Evolutionary conservation across 345 rosid genomes (phyloP).

Genomic region (Gossypium ekmanianum): DNA sequence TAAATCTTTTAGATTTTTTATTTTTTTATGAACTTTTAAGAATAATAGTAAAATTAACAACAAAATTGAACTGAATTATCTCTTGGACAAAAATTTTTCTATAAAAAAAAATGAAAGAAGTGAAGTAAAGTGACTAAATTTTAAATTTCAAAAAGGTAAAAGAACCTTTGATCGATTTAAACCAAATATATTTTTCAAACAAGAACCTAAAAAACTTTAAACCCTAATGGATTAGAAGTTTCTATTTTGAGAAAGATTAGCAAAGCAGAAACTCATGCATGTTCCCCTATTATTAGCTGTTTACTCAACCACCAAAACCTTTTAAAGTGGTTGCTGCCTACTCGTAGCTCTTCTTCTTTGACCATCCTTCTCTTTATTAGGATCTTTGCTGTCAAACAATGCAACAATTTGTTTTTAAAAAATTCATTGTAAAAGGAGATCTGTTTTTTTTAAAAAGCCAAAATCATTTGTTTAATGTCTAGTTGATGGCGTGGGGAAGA

Average conservation of each 20-base stretch:
- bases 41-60: no score
- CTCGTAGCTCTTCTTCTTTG: not conserved
- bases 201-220: not conserved
- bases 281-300: not conserved
- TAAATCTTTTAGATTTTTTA: no score
- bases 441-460: not conserved
- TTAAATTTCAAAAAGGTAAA: no score
- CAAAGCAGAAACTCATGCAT: not conserved
- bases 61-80: no score
- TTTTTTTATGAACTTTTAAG: no score
- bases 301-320: not conserved
- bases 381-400: not conserved
- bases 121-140: no score
- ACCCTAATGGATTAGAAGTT: not conserved
- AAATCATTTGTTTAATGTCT: not conserved
- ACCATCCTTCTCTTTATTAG: not conserved
- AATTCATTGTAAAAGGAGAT: not conserved
- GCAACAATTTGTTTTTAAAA: not conserved
- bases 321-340: not conserved
- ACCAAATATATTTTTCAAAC: not conserved
- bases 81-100: no score
- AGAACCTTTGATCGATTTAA: no score
- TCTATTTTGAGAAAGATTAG: not conserved
- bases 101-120: no score
- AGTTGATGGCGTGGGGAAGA: not conserved